Base-by-base conservation (phyloP, 2,329 filamentous ascomycete species). In the Didymosphaeria variabile region DNA sequence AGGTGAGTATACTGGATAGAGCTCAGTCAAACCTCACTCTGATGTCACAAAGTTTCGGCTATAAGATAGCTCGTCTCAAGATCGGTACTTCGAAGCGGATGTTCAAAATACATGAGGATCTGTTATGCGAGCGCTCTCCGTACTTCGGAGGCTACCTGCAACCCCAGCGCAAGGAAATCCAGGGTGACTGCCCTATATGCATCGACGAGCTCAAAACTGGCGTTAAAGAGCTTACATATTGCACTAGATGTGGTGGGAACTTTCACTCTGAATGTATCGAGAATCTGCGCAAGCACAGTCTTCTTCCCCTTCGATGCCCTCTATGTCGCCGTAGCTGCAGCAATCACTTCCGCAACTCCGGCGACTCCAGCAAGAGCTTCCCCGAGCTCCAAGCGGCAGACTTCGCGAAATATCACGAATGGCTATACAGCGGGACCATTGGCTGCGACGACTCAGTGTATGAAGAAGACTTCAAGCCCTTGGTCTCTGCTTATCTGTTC, bases 61-160 rank as follows among this genome's bases (percentile, higher is more conserved):
- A 32, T 15, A 62, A 61, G 10, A 10, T 58, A 17, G 44, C 59
- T 1, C 62, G 59, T 5, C 13, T 64, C 13, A 31, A 46, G 6
- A 45, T 64, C 31, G 59, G 61, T 15, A 36, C 21, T 2, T 47
- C n/a, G 1, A 42, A 32, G 15, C 42, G 59, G 15, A 45, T 44
- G 7, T 72, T 68, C 56, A 55, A 55, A 17, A 58, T 72, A 42
- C 70, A 73, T 56, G 63, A 64, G 62, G 69, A 71, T 31, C 59
- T 68, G 9, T 53, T 71, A 9, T 70, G 67, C 42, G 52, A 55
- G 3, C 65, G 58, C 9, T 73, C 68, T 13, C 19, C 10, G 0
- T 66, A 57, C 29, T 72, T 72, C 58, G 58, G 58, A 17, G 42
- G 53, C 0, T 21, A 58, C 8, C n/a, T 71, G 12, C 69, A 71